A percentile compares a stretch with the other conserved stretches of the same genome.
phyloP scores from a whole-genome alignment of 2,329 filamentous ascomycete species.

The Ophiocordyceps camponoti-saundersi region DNA sequence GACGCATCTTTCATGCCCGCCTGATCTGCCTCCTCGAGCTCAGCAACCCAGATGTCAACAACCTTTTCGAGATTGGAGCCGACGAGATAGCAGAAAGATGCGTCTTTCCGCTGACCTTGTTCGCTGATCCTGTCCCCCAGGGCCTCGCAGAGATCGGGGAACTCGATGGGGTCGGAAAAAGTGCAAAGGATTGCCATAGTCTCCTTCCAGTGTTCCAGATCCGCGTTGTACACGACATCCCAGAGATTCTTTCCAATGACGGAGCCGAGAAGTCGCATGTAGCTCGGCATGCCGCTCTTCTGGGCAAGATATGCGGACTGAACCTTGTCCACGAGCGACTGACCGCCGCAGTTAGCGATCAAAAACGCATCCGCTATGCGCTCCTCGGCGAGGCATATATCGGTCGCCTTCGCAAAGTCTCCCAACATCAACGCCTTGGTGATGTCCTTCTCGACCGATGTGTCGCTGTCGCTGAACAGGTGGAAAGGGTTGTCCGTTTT shows the following conservation, averaged over 20 bases:
- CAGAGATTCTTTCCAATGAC: conserved; percentile 94
- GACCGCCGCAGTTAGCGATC: conserved; percentile 91
- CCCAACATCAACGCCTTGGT: conserved; percentile 80
- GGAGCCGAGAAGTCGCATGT: conserved; percentile 75
- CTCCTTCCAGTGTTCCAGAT: conserved; percentile 89
- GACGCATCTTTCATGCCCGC: conserved; percentile 51
- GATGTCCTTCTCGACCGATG: conserved; percentile 67
- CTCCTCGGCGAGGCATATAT: conserved; percentile 75
- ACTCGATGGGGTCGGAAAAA: conserved; percentile 79
- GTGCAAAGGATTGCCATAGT: conserved; percentile 93
- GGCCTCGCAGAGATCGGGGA: conserved; percentile 86
- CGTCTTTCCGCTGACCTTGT: conserved; percentile 63
- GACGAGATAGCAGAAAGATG: conserved; percentile 89
- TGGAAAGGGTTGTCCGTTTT: conserved; percentile 93
- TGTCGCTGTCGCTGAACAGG: conserved; percentile 71
- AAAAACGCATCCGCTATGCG: conserved; percentile 93
- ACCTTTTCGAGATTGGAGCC: conserved; percentile 97
- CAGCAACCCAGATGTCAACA: conserved; percentile 80
- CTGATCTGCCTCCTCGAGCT: conserved; percentile 72
- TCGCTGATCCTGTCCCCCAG: conserved; percentile 84
- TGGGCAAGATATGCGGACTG: conserved; percentile 80
- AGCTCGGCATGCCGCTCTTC: conserved; percentile 72
- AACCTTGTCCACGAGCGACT: conserved; percentile 84
- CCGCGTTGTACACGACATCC: conserved; percentile 95
- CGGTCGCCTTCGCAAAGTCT: conserved; percentile 76